phyloP scores from a whole-genome alignment of 2,329 filamentous ascomycete species.

The Phoma sp. region DNA sequence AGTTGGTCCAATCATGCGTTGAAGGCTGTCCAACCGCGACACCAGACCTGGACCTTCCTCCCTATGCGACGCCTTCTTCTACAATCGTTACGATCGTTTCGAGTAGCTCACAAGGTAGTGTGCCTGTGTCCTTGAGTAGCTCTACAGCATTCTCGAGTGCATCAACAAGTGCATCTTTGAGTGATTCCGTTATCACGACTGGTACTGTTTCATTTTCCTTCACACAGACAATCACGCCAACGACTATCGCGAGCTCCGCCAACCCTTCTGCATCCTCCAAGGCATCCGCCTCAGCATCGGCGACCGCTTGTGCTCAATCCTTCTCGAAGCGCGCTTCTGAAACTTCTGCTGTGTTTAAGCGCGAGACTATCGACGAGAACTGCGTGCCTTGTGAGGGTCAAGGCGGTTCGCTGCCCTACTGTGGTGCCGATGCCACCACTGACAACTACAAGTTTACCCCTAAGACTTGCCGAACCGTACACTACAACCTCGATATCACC shows the following conservation, averaged over 20 bases:
- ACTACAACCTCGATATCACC: constrained; percentile 37
- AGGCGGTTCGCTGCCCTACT: constrained; percentile 38
- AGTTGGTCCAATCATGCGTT: constrained; percentile 10
- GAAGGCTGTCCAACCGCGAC: constrained; percentile 1
- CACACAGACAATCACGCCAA: constrained; percentile 8
- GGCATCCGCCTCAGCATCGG: constrained; percentile 18
- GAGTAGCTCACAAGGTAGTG: no score
- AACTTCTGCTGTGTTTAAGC: constrained; percentile 7
- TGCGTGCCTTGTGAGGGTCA: constrained; percentile 44
- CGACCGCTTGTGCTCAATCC: constrained; percentile 12
- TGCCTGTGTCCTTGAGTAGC: no score
- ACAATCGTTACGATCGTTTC: no score
- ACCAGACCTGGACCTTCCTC: neutral
- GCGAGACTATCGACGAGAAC: constrained; percentile 9
- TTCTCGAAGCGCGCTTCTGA: constrained; percentile 5
- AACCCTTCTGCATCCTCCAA: constrained; percentile 13
- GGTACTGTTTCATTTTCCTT: neutral
- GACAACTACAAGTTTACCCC: constrained; percentile 48
- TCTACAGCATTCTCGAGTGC: no score
- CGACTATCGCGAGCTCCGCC: constrained; percentile 15
- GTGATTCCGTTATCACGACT: no score
- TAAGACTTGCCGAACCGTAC: constrained; percentile 48
- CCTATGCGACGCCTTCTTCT: no score
- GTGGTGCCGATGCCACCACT: constrained; percentile 46
- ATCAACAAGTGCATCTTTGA: no score